Evolutionary conservation across 495 filamentous ascomycete genomes (phyloP).

Genomic region (Astrothelium macrocarpum): DNA sequence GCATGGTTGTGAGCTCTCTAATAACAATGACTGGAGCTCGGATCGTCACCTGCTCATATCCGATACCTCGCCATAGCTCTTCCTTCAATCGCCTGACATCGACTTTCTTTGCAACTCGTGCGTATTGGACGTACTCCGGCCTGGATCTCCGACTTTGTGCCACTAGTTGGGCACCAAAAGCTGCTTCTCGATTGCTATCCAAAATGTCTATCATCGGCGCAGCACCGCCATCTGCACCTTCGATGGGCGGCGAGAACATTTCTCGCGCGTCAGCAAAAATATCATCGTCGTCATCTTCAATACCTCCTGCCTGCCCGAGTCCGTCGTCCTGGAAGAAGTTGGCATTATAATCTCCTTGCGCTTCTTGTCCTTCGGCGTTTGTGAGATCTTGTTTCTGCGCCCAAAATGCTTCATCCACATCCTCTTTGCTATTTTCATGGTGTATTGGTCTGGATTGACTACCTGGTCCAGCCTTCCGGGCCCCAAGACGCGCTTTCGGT

Average conservation of each 20-base stretch:
- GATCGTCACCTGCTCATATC: conserved; percentile 40
- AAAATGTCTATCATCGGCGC: conserved; percentile 22
- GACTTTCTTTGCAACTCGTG: conserved; percentile 96
- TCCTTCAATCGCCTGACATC: conserved; percentile 90
- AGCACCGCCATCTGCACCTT: conserved; percentile 37
- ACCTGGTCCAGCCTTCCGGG: conserved; percentile 40
- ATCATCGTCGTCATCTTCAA: conserved; percentile 71
- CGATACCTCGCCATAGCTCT: conserved; percentile 90
- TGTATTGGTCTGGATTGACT: conserved; percentile 19
- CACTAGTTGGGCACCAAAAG: conserved; percentile 89
- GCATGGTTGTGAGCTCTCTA: neutral
- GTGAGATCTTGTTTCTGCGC: conserved; percentile 49
- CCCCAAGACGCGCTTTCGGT: conserved; percentile 69
- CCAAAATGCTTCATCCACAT: conserved; percentile 96
- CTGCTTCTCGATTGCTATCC: conserved; percentile 42
- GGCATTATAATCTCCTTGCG: conserved; percentile 72
- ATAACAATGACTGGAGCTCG: conserved; percentile 4
- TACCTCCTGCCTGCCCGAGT: conserved; percentile 52
- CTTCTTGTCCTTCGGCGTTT: conserved; percentile 36
- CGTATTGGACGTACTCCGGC: conserved; percentile 95
- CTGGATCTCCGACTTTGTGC: conserved; percentile 71
- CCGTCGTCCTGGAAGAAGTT: conserved; percentile 97
- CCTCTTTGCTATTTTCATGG: conserved; percentile 42
- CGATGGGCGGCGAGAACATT: conserved; percentile 67
- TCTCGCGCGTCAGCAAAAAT: conserved; percentile 89